Conservation (phyloP, 2,329 filamentous ascomycete species). For the Mycosphaerella sp. region DNA sequence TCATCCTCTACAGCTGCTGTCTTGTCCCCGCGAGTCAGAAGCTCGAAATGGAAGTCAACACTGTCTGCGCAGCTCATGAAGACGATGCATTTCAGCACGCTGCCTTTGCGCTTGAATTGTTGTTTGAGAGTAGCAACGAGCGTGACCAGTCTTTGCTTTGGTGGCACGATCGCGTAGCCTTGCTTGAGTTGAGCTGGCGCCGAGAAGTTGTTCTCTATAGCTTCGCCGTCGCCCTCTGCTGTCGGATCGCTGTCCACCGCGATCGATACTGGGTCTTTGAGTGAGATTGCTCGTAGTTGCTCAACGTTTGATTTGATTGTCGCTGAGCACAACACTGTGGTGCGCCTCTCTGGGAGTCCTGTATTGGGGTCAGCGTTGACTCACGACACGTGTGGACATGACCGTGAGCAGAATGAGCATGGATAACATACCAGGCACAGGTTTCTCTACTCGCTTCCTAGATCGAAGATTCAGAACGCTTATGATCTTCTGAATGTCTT, state of each 20-base stretch:
- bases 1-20: constrained; percentile 27
- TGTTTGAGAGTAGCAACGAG: constrained; percentile 77
- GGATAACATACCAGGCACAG: constrained; percentile 41
- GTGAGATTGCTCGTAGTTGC: constrained; percentile 84
- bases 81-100: constrained; percentile 92
- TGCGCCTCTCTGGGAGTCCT: constrained; percentile 65
- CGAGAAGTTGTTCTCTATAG: constrained; percentile 56
- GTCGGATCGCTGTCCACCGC: constrained; percentile 55
- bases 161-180: constrained; percentile 76
- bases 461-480: constrained; percentile 64
- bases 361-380: no score
- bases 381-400: no score
- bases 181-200: constrained; percentile 93
- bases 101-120: constrained; percentile 79
- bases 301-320: constrained; percentile 99
- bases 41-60: constrained; percentile 91
- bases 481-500: constrained; percentile 85
- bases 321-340: constrained; percentile 88
- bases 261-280: constrained; percentile 87
- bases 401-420: not conserved
- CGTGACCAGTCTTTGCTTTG: constrained; percentile 85
- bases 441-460: constrained; percentile 53
- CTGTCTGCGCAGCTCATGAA: constrained; percentile 97
- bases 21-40: constrained; percentile 53
- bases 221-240: constrained; percentile 39